phyloP scores from a whole-genome alignment of 805 yeast species.

The Scheffersomyces coipomensis region DNA sequence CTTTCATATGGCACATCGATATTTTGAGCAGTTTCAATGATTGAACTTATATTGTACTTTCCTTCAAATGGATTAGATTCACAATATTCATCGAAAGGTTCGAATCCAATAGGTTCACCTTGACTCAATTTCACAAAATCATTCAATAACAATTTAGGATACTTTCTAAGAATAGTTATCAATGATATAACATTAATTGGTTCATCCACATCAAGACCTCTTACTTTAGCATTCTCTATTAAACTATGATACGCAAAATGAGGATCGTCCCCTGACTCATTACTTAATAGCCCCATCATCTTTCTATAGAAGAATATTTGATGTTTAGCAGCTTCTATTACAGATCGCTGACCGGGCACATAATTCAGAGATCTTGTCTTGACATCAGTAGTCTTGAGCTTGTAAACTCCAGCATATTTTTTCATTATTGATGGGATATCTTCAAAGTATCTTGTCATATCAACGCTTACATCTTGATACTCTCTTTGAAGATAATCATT shows the following conservation, averaged over 20 bases:
- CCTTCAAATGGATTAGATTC: background rate
- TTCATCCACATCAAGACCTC: constrained; percentile 47
- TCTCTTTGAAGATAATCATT: constrained; percentile 13
- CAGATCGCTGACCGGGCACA: constrained; percentile 51
- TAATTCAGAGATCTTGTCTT: constrained; percentile 52
- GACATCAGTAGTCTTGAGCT: constrained; percentile 43
- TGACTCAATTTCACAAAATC: constrained; percentile 46
- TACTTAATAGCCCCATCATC: constrained; percentile 40
- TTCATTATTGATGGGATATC: constrained; percentile 11
- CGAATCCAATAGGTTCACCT: constrained; percentile 45
- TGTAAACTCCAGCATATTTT: constrained; percentile 10
- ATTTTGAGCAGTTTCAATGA: constrained; percentile 6
- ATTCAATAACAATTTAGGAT: constrained; percentile 29
- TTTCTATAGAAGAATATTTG: constrained; percentile 62
- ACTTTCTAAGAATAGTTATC: constrained; percentile 35
- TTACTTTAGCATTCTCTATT: constrained; percentile 43
- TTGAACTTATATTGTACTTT: constrained; percentile 4
- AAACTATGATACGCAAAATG: constrained; percentile 40
- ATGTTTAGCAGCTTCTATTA: constrained; percentile 46
- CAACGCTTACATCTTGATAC: constrained; percentile 12
- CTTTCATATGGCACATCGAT: no score
- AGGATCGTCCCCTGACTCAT: constrained; percentile 12
- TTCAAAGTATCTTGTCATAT: constrained; percentile 21
- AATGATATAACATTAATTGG: constrained; percentile 45
- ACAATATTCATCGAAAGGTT: constrained; percentile 32